phyloP scores from a whole-genome alignment of 148 eudicot genomes.

The Limonium bicolor region DNA sequence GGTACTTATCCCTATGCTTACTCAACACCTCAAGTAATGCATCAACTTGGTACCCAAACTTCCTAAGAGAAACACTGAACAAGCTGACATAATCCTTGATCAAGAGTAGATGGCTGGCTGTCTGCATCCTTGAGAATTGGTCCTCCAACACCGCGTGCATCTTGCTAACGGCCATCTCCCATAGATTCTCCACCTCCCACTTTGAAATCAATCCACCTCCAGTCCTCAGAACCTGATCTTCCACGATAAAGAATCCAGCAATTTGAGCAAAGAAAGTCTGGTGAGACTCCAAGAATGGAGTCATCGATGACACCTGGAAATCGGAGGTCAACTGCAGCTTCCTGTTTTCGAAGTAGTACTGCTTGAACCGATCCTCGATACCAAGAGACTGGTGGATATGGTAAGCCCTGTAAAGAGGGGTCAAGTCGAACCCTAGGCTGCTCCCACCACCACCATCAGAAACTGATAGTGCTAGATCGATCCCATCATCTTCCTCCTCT shows the following conservation, averaged over 20 bases:
- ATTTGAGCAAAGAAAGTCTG: conserved; percentile 95
- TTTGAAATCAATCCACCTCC: conserved; percentile 82
- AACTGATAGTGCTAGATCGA: conserved; percentile 15
- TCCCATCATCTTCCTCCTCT: conserved; percentile 76
- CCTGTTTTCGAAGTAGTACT: conserved; percentile 78
- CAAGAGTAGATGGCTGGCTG: conserved; percentile 86
- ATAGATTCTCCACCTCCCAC: conserved; percentile 90
- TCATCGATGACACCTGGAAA: conserved; percentile 93
- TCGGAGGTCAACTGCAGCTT: conserved; percentile 91
- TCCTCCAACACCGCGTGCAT: conserved; percentile 96
- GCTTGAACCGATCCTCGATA: conserved; percentile 61
- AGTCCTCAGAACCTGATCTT: conserved; percentile 83
- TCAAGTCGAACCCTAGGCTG: conserved; percentile 58
- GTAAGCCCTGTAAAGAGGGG: conserved; percentile 66
- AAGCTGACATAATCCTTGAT: conserved; percentile 97
- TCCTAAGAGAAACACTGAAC: conserved; percentile 72
- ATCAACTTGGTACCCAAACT: conserved; percentile 84
- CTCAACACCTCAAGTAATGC: conserved; percentile 87
- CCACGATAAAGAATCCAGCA: conserved; percentile 93
- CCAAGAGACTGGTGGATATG: conserved; percentile 83
- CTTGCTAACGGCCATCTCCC: conserved; percentile 95
- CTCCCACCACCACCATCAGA: conserved; percentile 18
- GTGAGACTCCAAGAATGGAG: conserved; percentile 86
- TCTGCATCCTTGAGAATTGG: conserved; percentile 96
- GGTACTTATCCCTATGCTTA: conserved; percentile 97